phyloP scores from a whole-genome alignment of 768 basidiomycete genomes.

The Candolleomyces aberdarensis region DNA sequence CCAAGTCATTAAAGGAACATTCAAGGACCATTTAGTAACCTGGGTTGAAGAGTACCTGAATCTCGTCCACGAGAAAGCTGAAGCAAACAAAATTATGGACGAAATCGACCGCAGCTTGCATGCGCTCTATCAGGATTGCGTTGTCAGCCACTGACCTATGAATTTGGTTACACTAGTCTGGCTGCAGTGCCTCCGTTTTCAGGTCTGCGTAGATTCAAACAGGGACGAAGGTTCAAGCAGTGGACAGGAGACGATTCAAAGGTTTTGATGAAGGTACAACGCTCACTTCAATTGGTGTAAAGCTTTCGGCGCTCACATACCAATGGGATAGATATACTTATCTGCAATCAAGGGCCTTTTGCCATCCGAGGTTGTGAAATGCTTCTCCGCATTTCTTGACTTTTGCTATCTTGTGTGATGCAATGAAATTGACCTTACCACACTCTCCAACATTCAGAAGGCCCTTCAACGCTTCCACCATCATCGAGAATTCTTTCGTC shows the following conservation, averaged over 20 bases:
- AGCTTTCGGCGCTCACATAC: no score
- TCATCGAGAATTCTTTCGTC: slow-evolving; percentile 26
- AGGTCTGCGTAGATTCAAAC: slow-evolving; percentile 20
- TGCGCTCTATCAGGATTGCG: no score
- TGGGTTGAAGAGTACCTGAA: slow-evolving; percentile 34
- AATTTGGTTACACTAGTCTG: slow-evolving; percentile 14
- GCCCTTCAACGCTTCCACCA: slow-evolving; percentile 22
- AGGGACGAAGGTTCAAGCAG: slow-evolving; percentile 27
- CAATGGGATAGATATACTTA: slow-evolving; percentile 21
- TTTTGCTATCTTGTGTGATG: slow-evolving; percentile 28
- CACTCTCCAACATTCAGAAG: slow-evolving; percentile 16
- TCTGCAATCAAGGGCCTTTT: slow-evolving; percentile 17
- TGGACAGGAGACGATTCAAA: slow-evolving; percentile 38
- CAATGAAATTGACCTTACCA: not conserved
- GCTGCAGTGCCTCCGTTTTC: slow-evolving; percentile 19
- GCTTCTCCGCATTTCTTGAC: slow-evolving; percentile 27
- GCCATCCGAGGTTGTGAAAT: slow-evolving; percentile 14
- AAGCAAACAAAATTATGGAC: slow-evolving; percentile 23
- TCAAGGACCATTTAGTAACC: slow-evolving; percentile 39
- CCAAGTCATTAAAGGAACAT: slow-evolving; percentile 37
- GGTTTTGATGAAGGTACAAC: slow-evolving; percentile 32
- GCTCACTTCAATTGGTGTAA: no score
- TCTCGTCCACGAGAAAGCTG: slow-evolving; percentile 13
- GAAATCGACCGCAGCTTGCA: slow-evolving; percentile 4
- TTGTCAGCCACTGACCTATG: no score